Evolutionary conservation across 163 green algal genomes (phyloP).

Genomic region (Prototheca wickerhamii): DNA sequence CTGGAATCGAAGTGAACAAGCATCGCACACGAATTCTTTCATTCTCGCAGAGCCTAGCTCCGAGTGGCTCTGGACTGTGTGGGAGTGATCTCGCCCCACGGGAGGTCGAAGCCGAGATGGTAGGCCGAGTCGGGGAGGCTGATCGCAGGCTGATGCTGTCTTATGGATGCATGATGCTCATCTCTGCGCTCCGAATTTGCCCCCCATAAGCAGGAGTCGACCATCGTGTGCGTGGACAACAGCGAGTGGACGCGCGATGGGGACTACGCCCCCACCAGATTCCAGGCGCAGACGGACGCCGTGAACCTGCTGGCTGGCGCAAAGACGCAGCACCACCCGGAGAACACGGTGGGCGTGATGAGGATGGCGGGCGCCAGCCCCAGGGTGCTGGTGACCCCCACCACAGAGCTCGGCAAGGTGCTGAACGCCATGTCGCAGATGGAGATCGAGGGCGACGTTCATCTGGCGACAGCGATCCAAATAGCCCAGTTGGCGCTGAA

Average conservation of each 20-base stretch:
- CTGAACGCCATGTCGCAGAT: conserved; percentile 81
- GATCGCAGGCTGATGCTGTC: no score
- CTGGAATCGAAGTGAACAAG: no score
- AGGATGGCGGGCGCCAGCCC: conserved; percentile 92
- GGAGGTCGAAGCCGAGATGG: not conserved
- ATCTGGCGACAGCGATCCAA: conserved; percentile 83
- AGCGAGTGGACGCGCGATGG: conserved; percentile 91
- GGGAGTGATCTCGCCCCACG: not conserved
- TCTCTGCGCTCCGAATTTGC: not conserved
- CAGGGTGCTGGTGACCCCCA: conserved; percentile 92
- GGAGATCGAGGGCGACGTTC: conserved; percentile 73
- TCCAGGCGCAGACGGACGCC: conserved; percentile 92
- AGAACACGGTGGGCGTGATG: conserved; percentile 97
- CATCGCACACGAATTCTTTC: no score
- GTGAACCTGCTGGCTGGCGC: conserved; percentile 95
- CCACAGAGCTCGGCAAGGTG: conserved; percentile 92
- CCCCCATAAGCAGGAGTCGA: conserved; percentile 64
- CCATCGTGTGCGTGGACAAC: conserved; percentile 91
- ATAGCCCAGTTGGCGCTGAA: conserved; percentile 98
- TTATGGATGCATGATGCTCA: not conserved
- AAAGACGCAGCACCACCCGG: conserved; percentile 94
- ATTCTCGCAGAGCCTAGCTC: no score
- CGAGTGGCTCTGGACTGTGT: no score
- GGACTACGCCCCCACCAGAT: conserved; percentile 92
- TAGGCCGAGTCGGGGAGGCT: not conserved